Conservation (phyloP, 176 grass and related monocot species). For the Saccharum officinarum region DNA sequence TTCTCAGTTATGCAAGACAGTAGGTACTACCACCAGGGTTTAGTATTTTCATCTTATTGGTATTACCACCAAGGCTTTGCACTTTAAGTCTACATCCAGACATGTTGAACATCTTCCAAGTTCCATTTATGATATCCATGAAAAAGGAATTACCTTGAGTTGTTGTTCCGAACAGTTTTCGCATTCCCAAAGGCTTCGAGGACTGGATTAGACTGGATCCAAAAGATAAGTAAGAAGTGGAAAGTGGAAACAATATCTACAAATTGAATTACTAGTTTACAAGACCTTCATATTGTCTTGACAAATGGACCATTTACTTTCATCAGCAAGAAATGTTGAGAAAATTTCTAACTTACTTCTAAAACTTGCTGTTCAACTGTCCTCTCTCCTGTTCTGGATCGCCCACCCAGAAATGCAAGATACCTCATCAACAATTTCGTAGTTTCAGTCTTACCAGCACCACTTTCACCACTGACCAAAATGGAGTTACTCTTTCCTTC, state of each 20-base stretch:
- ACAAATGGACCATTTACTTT: conserved; percentile 14
- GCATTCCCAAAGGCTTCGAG: conserved; percentile 99
- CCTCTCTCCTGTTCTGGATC: conserved; percentile 74
- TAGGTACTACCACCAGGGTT: neutral
- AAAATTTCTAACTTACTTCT: conserved; percentile 64
- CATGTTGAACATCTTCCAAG: conserved; percentile 27
- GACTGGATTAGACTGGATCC: conserved; percentile 90
- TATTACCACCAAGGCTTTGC: conserved; percentile 21
- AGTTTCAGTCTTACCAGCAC: conserved; percentile 98
- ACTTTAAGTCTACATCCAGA: conserved; percentile 21
- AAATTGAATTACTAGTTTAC: conserved; percentile 22
- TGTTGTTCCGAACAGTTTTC: conserved; percentile 98
- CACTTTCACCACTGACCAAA: conserved; percentile 99
- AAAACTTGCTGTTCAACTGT: conserved; percentile 98
- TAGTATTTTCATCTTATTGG: conserved; percentile 12
- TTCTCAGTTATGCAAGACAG: conserved; percentile 7
- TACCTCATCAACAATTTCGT: conserved; percentile 96
- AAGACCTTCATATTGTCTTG: conserved; percentile 8
- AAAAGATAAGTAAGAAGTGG: conserved; percentile 25
- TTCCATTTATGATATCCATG: conserved; percentile 17
- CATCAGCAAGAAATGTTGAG: conserved; percentile 12
- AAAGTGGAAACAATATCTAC: conserved; percentile 1
- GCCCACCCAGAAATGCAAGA: conserved; percentile 90
- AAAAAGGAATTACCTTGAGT: conserved; percentile 72
- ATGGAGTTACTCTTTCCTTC: conserved; percentile 96